Evolutionary conservation across 2,329 filamentous ascomycete species (phyloP).

Genomic region (Myriosclerotinia scirpicola): DNA sequence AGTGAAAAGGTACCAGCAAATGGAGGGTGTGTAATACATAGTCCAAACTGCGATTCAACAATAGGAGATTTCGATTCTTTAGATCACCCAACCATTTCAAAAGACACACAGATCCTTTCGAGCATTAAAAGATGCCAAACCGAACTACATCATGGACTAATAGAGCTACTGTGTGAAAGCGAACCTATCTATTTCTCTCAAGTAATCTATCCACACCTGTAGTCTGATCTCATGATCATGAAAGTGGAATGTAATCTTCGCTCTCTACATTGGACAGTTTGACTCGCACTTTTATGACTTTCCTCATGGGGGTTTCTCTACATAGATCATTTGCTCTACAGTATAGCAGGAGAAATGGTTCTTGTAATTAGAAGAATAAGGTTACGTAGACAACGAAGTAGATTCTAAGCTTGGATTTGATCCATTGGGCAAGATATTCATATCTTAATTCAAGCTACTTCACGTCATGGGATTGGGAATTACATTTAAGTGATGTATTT

Average conservation of each 20-base stretch:
- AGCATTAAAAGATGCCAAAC: neutral
- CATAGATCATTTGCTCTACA: neutral
- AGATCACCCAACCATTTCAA: neutral
- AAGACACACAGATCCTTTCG: neutral
- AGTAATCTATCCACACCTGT: neutral
- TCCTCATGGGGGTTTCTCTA: neutral
- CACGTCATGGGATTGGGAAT: neutral
- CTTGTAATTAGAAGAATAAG: neutral
- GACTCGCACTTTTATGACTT: neutral
- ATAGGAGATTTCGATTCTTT: neutral
- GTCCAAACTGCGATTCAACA: neutral
- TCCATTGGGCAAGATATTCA: no score
- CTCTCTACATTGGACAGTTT: neutral
- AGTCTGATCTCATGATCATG: neutral
- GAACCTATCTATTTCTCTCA: neutral
- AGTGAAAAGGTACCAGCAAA: neutral
- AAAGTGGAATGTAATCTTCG: neutral
- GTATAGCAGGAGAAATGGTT: neutral
- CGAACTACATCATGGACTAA: neutral
- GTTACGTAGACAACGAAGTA: neutral
- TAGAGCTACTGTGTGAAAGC: neutral
- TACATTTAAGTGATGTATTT: neutral
- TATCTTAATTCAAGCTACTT: no score
- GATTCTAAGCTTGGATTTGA: neutral
- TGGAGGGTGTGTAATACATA: neutral